Base-by-base conservation (phyloP, 768 basidiomycete species). In the Russula sp. region DNA sequence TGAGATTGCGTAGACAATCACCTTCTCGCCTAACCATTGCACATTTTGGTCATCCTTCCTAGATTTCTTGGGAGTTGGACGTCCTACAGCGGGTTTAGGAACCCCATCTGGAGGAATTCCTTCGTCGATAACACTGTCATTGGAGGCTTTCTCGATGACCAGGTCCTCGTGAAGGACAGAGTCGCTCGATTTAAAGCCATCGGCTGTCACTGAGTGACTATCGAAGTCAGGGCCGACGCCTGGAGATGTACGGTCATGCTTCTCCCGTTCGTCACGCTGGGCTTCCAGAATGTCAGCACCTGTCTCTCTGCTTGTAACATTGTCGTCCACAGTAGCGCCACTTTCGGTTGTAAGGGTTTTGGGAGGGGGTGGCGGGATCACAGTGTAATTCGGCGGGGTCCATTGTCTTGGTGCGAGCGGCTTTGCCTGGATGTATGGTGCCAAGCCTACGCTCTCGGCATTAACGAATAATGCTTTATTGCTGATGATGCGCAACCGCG, bases 1-100 rank as follows among this genome's bases (percentile, higher is more conserved):
- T 52, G 59, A 49, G 55, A 62, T 54, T 36, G 46, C 57, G 40
- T 18, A 40, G 30, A n/a, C 48, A 42, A 44, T 66, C 66, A 89
- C 91, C 84, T 93, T 93, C 76, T 92, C 89, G 51, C 88, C 90
- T 5, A 92, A 73, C 81, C 82, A 84, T 55, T 84, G 83, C 56
- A 74, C 78, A 71, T 71, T 74, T 67, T 69, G 73, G 32, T 81
- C 79, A 34, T 80, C 77, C 51, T 54, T 63, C 59, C 57, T 69
- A 34, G 38, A 62, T 40, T 20, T 58, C 60, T 30, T 64, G 24
- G 57, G 46, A 46, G 46, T 32, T 14, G 38, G 42, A n/a, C 51
- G 54, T 26, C 56, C 52, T 32, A 26, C 42, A 16, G n/a, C n/a
- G 18, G 32, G 59, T 34, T 66, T 60, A 8, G 51, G 42, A 24